Evolutionary conservation across 257 asterid genomes (phyloP).

Genomic region (Schizonepeta tenuifolia): DNA sequence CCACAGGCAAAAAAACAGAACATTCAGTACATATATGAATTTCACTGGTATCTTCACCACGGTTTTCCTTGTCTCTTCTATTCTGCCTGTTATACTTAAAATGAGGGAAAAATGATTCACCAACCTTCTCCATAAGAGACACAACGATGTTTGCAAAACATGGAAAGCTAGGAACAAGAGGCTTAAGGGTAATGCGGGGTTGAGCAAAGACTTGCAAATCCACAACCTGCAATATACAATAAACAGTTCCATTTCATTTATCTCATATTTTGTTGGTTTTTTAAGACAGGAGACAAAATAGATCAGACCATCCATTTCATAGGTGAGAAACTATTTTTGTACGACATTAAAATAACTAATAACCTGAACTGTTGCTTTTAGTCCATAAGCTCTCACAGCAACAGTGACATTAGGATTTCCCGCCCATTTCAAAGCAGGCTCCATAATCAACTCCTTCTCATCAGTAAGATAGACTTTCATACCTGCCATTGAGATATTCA

Average conservation of each 20-base stretch:
- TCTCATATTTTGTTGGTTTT: not conserved
- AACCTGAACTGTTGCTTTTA: constrained; percentile 94
- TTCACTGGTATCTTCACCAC: constrained; percentile 19
- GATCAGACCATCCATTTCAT: constrained; percentile 15
- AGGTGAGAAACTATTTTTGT: constrained; percentile 7
- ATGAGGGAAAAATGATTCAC: constrained; percentile 24
- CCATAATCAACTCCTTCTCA: constrained; percentile 94
- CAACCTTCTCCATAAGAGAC: constrained; percentile 94
- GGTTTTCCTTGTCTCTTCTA: not conserved
- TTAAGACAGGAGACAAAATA: not conserved
- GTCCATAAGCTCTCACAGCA: constrained; percentile 79
- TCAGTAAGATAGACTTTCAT: constrained; percentile 52
- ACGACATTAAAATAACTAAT: constrained; percentile 28
- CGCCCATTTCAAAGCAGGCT: constrained; percentile 98
- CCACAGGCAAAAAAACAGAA: constrained; percentile 11
- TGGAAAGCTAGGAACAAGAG: constrained; percentile 98
- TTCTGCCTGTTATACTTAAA: not conserved
- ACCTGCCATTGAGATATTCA: constrained; percentile 39
- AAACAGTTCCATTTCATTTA: constrained; percentile 7
- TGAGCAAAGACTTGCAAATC: constrained; percentile 93
- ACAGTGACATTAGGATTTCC: constrained; percentile 85
- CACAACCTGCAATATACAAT: constrained; percentile 63
- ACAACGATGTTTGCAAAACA: constrained; percentile 79
- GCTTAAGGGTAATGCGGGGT: constrained; percentile 96
- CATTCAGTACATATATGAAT: constrained; percentile 4